phyloP scores from a whole-genome alignment of 768 basidiomycete genomes.

The Omphalotus guepiniiformis region DNA sequence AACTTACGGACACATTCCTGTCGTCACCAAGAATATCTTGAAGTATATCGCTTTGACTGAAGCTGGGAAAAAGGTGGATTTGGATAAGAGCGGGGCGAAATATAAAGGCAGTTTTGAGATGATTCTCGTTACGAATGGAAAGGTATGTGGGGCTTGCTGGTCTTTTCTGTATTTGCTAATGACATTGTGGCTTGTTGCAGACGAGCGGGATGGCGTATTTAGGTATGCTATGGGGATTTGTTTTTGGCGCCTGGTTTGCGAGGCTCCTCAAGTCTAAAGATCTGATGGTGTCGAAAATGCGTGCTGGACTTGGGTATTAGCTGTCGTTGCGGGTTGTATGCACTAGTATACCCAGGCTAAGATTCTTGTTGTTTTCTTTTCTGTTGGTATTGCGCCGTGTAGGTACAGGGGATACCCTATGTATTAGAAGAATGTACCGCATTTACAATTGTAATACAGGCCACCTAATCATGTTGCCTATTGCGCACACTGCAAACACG shows the following conservation, averaged over 20 bases:
- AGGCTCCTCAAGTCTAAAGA: conserved; percentile 35
- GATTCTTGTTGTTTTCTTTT: no score
- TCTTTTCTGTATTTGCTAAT: background rate
- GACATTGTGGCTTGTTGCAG: conserved; percentile 22
- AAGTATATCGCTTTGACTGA: conserved; percentile 32
- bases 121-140: conserved; percentile 55
- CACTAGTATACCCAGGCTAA: no score
- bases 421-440: no score
- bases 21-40: conserved; percentile 49
- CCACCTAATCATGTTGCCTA: no score
- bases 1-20: conserved; percentile 31
- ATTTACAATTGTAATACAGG: no score
- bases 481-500: no score
- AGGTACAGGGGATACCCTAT: no score
- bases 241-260: conserved; percentile 43
- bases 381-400: no score
- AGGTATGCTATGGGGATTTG: conserved; percentile 42
- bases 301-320: background rate
- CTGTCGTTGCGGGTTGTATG: no score
- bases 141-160: conserved; percentile 37
- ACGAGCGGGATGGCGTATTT: conserved; percentile 38
- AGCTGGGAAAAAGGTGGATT: conserved; percentile 18
- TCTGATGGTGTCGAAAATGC: conserved; percentile 14
- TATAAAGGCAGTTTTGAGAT: conserved; percentile 51
- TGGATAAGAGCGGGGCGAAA: conserved; percentile 21